Conservation (phyloP, 2,329 filamentous ascomycete genomes). For the Ascochyta viciae-villosae region DNA sequence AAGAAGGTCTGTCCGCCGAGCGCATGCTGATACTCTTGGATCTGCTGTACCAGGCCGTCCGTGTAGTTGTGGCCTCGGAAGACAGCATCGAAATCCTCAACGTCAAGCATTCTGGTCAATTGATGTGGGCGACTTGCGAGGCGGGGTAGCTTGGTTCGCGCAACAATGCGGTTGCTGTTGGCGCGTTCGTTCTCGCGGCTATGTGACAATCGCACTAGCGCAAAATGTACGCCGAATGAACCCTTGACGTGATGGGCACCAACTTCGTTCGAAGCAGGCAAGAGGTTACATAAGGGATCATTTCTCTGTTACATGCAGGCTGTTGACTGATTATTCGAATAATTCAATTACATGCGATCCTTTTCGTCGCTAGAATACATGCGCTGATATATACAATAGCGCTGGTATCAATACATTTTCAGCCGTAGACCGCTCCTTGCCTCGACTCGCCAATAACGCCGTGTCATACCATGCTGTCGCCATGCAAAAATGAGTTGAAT, state of each 20-base stretch:
- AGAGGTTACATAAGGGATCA: neutral
- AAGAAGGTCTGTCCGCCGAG: slow-evolving; percentile 78
- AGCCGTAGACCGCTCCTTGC: slow-evolving; percentile 17
- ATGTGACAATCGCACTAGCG: slow-evolving; percentile 12
- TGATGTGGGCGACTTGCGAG: neutral
- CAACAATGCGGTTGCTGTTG: slow-evolving; percentile 7
- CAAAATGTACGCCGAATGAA: neutral
- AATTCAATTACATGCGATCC: slow-evolving; percentile 7
- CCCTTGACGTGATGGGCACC: neutral
- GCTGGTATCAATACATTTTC: slow-evolving; percentile 20
- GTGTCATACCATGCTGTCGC: slow-evolving; percentile 11
- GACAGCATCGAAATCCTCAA: slow-evolving; percentile 71
- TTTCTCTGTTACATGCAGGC: neutral
- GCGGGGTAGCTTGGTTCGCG: slow-evolving; percentile 4
- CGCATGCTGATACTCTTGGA: slow-evolving; percentile 70
- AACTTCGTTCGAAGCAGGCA: neutral
- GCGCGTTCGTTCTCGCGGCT: slow-evolving; percentile 13
- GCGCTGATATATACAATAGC: slow-evolving; percentile 12
- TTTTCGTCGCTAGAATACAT: slow-evolving; percentile 18
- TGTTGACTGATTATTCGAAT: neutral
- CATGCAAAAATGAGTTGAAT: slow-evolving; percentile 24
- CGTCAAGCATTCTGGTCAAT: slow-evolving; percentile 62
- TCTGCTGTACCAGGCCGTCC: slow-evolving; percentile 58
- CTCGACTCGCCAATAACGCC: slow-evolving; percentile 19
- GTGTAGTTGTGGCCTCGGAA: slow-evolving; percentile 57